Evolutionary conservation across 2,329 filamentous ascomycete genomes (phyloP).

Genomic region (Parastagonospora avenae): DNA sequence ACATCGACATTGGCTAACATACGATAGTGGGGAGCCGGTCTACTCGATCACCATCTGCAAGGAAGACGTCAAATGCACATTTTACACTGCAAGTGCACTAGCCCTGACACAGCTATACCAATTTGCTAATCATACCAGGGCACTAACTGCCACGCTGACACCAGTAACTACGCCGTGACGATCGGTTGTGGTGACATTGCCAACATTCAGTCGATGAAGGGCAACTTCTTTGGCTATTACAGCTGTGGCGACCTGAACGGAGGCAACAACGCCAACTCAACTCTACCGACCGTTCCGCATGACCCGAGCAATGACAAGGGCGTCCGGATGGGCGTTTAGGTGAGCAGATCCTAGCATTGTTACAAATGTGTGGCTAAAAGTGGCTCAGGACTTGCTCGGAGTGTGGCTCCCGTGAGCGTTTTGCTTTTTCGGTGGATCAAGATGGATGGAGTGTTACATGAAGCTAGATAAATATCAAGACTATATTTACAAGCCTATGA

Average conservation of each 20-base stretch:
- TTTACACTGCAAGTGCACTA: constrained; percentile 14
- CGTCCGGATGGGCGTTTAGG: background rate
- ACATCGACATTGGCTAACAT: background rate
- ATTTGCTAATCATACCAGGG: background rate
- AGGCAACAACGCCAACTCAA: background rate
- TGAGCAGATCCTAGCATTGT: background rate
- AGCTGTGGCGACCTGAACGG: background rate
- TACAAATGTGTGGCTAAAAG: too few species aligned
- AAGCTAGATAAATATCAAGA: too few species aligned
- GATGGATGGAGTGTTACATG: too few species aligned
- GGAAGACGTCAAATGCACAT: constrained; percentile 8
- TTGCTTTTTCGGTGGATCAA: too few species aligned
- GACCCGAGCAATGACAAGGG: background rate
- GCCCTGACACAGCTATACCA: too few species aligned
- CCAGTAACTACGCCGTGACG: background rate
- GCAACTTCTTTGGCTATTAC: constrained; percentile 2
- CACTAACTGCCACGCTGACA: background rate
- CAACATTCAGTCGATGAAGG: background rate
- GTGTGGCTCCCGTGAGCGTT: too few species aligned
- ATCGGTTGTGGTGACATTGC: constrained; percentile 1
- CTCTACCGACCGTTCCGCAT: background rate
- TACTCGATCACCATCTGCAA: constrained; percentile 17
- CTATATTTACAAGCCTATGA: too few species aligned
- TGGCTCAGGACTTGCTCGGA: too few species aligned
- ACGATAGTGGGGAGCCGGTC: constrained; percentile 3